Base-by-base conservation (phyloP, 2,329 filamentous ascomycete species). In the Dactylellina parvicollis region DNA sequence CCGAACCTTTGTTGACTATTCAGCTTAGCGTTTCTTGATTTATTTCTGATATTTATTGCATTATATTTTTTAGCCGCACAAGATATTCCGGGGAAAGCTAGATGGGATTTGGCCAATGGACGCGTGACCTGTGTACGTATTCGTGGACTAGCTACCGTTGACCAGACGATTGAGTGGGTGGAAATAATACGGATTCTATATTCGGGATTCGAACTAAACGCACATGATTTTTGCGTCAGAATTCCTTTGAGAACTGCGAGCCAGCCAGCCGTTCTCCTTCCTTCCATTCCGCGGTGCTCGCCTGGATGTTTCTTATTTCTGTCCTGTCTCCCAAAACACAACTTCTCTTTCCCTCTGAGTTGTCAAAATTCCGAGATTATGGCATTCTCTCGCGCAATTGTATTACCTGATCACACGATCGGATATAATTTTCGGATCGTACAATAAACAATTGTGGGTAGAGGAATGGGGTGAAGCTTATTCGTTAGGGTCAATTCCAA, bases 341-440 rank as follows among this genome's bases (percentile, higher is more conserved):
- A 54, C 32, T 14, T 7, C 16, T 38, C 12, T 7, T 38, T 7
- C 16, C 16, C 12, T 9, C 34, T 7, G 12, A 3, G 4, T 4
- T 38, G 10, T 36, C 14, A 9, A 10, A 36, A 36, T 54, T 54
- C 9, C 4, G 18, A 38, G 3, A 12, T 22, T 54, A 4, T 18
- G 9, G 9, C 5, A 18, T 4, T 28, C 12, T 42, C 14, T 66
- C 50, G 61, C 52, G 50, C 50, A 42, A 66, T 66, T n/a, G 61
- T 10, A 66, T 66, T 66, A 66, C 61, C 50, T 66, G 61, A 66
- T 66, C 20, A 49, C 42, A 49, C 16, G 42, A 49, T 38, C n/a
- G n/a, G n/a, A n/a, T 28, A 57, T 32, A 36, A 14, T 38, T 14
- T 0, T 12, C 20, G 12, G 24, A 20, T 26, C 20, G 18, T 18